Base-by-base conservation (phyloP, 1,284 basidiomycete genomes). In the Apiotrichum akiyoshidainum region DNA sequence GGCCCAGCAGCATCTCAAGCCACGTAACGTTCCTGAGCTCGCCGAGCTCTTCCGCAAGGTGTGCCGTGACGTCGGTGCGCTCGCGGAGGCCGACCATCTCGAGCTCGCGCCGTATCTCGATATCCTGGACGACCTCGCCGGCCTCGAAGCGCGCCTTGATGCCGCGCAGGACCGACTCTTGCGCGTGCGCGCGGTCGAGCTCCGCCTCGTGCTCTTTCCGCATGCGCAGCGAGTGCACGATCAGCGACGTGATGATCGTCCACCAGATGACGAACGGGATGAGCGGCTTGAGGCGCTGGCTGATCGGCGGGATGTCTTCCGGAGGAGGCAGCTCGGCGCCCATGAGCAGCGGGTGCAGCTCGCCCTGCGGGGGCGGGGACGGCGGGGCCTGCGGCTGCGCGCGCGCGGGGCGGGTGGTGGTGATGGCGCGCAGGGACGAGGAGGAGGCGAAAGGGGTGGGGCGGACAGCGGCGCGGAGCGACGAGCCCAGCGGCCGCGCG, bases 61-160 rank as follows among this genome's bases (percentile, higher is more conserved):
- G 52, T 2, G 41, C 50, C 8, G 50, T 59, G 42, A 63, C n/a
- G 11, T 19, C 53, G 31, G 50, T 68, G 40, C 74, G 54, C 47
- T 73, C 69, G 26, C 75, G 64, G 57, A 78, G 60, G 3, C 74
- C 77, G 12, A 77, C 76, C 71, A 78, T 75, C 66, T 76, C 73
- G 55, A 79, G 64, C 59, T 73, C 73, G 39, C 72, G 64, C 55
- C 73, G 66, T 40, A 78, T 67, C 54, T 77, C 72, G 7, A 59
- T 61, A 42, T 73, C 69, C 19, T 56, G 53, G 1, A 74, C 52
- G n/a, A 22, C 41, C 47, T 69, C 66, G 34, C 68, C 66, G 0
- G 40, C 41, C 45, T 55, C 34, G 17, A 70, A 63, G 31, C 67
- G 55, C 41, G 54, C 55, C 0, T 73, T 55, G 22, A 78, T 54